Evolutionary conservation across 192 early-diverging fungal species (phyloP).

Genomic region (Rhizophagus prolifer): DNA sequence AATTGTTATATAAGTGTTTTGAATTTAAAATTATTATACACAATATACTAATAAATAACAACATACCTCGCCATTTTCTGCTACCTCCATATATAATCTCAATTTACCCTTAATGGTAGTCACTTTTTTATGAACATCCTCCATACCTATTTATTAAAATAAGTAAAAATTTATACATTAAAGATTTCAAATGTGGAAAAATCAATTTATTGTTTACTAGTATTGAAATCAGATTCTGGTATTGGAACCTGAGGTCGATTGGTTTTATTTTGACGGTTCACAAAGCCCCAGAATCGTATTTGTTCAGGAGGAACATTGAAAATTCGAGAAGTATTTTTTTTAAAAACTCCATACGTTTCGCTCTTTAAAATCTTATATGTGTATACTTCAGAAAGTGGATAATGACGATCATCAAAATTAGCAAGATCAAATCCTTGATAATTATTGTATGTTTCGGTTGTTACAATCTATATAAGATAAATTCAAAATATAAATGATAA

Average conservation of each 20-base stretch:
- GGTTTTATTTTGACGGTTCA: conserved; percentile 88
- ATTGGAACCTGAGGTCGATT: conserved; percentile 77
- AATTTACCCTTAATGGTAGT: conserved; percentile 36
- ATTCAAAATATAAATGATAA: background rate
- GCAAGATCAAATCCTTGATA: conserved; percentile 89
- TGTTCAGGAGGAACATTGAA: conserved; percentile 40
- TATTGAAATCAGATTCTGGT: conserved; percentile 42
- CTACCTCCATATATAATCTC: conserved; percentile 42
- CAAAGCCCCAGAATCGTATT: conserved; percentile 84
- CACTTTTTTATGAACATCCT: conserved; percentile 35
- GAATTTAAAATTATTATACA: too few species aligned
- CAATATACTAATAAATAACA: too few species aligned
- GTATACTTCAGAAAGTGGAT: too few species aligned
- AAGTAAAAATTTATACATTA: too few species aligned
- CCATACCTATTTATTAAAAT: conserved; percentile 35
- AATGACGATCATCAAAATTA: conserved; percentile 69
- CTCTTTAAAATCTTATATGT: conserved; percentile 57
- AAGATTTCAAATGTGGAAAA: background rate
- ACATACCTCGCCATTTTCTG: too few species aligned
- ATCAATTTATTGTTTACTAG: too few species aligned
- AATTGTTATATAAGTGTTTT: too few species aligned
- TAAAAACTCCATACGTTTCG: conserved; percentile 55
- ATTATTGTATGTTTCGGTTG: conserved; percentile 62
- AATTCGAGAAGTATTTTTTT: conserved; percentile 47
- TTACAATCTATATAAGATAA: conserved; percentile 47